Conservation (phyloP, 768 basidiomycete genomes). For the Rhodotorula graminis region DNA sequence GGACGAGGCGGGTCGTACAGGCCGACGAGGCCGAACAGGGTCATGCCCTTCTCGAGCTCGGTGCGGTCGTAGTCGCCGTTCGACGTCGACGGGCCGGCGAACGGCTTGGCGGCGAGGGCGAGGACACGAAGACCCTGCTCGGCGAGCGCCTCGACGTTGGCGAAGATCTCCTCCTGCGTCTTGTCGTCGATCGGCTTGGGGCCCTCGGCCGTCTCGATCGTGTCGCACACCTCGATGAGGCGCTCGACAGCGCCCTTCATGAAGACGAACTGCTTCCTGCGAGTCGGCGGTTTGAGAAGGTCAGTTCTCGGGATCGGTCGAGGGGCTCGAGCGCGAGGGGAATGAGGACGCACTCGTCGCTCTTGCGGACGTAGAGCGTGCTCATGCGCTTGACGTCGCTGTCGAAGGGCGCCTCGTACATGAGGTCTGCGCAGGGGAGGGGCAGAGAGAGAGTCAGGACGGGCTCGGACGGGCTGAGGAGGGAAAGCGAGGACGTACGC, state of each 20-base stretch:
- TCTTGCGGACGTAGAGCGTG: constrained; percentile 35
- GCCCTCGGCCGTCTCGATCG: constrained; percentile 42
- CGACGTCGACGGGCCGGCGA: constrained; percentile 45
- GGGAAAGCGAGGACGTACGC: constrained; percentile 9
- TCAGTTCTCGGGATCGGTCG: background rate
- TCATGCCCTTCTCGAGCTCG: constrained; percentile 53
- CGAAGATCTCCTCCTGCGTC: constrained; percentile 42
- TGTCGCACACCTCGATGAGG: constrained; percentile 53
- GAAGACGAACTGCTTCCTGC: constrained; percentile 40
- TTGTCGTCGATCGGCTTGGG: constrained; percentile 42
- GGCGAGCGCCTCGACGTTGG: constrained; percentile 46
- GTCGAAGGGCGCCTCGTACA: constrained; percentile 52
- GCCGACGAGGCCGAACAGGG: constrained; percentile 58
- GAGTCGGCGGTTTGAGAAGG: background rate
- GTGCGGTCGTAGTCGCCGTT: constrained; percentile 45
- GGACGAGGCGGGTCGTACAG: constrained; percentile 60
- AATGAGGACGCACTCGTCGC: constrained; percentile 10
- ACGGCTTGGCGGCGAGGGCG: constrained; percentile 44
- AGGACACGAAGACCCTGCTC: constrained; percentile 50
- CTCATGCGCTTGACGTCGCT: constrained; percentile 52
- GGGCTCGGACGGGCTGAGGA: background rate
- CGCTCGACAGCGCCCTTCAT: constrained; percentile 46
- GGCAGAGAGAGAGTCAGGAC: background rate
- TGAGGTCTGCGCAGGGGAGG: constrained; percentile 28
- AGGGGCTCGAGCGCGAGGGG: too few relatives aligned